Percentiles rank a stretch among this genome's conserved stretches.
phyloP scores from a whole-genome alignment of 441 rosid species.

The Jatropha podagrica region DNA sequence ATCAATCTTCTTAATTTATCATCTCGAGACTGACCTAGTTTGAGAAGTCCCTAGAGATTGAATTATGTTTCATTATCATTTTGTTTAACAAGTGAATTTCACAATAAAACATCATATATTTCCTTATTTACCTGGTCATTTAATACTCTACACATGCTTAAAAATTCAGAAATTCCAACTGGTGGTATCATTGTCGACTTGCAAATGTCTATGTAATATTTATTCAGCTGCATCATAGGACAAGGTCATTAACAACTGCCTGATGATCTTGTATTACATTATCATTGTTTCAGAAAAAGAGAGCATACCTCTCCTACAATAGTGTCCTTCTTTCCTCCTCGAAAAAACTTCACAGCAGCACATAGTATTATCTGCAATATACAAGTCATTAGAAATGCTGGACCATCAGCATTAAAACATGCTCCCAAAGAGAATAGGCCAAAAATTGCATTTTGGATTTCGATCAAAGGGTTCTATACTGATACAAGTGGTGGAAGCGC shows the following conservation, averaged over 20 bases:
- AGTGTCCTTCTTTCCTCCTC: constrained; percentile 79
- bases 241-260: constrained; percentile 11
- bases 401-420: background rate
- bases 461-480: background rate
- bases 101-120: background rate
- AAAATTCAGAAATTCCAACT: constrained; percentile 65
- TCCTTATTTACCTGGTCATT: constrained; percentile 67
- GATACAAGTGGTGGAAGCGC: background rate
- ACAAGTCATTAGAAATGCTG: background rate
- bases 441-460: background rate
- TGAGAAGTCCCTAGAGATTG: constrained; percentile 64
- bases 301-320: constrained; percentile 59
- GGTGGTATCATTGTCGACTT: constrained; percentile 67
- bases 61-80: background rate
- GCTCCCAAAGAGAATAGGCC: background rate
- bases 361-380: constrained; percentile 68
- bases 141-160: constrained; percentile 72
- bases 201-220: constrained; percentile 64
- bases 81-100: background rate
- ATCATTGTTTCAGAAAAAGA: background rate
- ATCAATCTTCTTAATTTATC: constrained; percentile 66
- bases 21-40: constrained; percentile 66
- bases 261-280: background rate
- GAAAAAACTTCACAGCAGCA: constrained; percentile 75
- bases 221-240: constrained; percentile 57